Conservation (phyloP, 495 filamentous ascomycete genomes). For the Xylaria cubensis region DNA sequence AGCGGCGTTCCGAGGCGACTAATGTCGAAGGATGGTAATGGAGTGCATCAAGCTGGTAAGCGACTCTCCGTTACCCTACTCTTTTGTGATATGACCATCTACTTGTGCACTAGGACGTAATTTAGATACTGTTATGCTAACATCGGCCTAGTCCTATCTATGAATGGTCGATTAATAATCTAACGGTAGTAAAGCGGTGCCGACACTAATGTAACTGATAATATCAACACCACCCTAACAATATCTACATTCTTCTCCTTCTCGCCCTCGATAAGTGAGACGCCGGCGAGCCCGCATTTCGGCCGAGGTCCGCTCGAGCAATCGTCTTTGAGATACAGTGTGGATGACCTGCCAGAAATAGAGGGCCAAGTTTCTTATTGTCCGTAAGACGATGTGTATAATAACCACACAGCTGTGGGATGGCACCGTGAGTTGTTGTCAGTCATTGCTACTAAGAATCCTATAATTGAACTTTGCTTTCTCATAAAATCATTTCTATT, state of each 20-base stretch:
- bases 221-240: neutral
- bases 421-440: neutral
- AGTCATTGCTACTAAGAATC: neutral
- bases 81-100: neutral
- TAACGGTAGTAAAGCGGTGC: slow-evolving; percentile 6
- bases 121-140: neutral
- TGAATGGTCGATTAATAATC: slow-evolving; percentile 18
- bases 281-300: slow-evolving; percentile 9
- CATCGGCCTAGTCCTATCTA: neutral
- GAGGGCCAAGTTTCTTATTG: slow-evolving; percentile 1
- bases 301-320: slow-evolving; percentile 17
- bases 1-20: slow-evolving; percentile 47
- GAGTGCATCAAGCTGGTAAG: slow-evolving; percentile 44
- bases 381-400: slow-evolving; percentile 11
- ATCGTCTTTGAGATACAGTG: neutral
- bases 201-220: neutral
- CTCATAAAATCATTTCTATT: neutral
- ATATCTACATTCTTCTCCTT: slow-evolving; percentile 18
- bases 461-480: neutral
- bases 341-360: slow-evolving; percentile 17
- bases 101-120: too few relatives aligned
- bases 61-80: neutral
- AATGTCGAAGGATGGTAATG: slow-evolving; percentile 39
- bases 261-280: slow-evolving; percentile 9
- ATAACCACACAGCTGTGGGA: neutral